These are phyloP conservation scores for Panellus pusillus DNA, from an alignment of 768 basidiomycete species.

Conservation along the genomic window DNA sequence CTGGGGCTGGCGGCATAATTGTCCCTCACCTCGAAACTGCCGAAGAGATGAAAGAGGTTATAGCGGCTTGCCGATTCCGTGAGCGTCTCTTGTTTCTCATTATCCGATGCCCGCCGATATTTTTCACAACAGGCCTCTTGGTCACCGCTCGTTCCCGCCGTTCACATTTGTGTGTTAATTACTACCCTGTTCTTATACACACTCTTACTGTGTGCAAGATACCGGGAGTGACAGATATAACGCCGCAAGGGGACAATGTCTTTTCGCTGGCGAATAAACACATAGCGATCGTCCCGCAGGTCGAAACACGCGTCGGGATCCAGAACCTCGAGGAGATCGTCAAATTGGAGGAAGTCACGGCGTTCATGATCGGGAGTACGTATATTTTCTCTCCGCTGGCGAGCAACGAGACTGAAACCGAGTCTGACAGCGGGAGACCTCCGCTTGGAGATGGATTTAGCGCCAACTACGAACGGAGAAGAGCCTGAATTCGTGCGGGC, in stretches of 20 bases:
- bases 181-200: not conserved
- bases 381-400: not conserved
- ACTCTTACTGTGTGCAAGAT: not conserved
- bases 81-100: not conserved
- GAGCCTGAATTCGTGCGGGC: constrained; percentile 16
- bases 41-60: constrained; percentile 8
- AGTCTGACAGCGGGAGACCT: constrained; percentile 8
- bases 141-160: constrained; percentile 14
- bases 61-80: constrained; percentile 17
- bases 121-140: constrained; percentile 1
- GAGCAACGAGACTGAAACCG: not conserved
- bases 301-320: constrained; percentile 51
- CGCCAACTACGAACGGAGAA: constrained; percentile 1
- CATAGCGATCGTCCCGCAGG: constrained; percentile 16
- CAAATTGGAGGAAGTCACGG: constrained; percentile 1
- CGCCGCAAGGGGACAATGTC: constrained; percentile 7
- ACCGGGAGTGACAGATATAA: constrained; percentile 8
- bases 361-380: constrained; percentile 18
- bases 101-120: not conserved
- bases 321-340: constrained; percentile 62
- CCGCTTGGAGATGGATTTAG: constrained; percentile 12
- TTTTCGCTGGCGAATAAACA: constrained; percentile 16
- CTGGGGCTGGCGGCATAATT: constrained; percentile 17
- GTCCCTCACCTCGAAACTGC: constrained; percentile 12
- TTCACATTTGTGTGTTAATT: constrained; percentile 7